Conservation (phyloP, 2,329 filamentous ascomycete genomes). For the Hypoxylon sp. region DNA sequence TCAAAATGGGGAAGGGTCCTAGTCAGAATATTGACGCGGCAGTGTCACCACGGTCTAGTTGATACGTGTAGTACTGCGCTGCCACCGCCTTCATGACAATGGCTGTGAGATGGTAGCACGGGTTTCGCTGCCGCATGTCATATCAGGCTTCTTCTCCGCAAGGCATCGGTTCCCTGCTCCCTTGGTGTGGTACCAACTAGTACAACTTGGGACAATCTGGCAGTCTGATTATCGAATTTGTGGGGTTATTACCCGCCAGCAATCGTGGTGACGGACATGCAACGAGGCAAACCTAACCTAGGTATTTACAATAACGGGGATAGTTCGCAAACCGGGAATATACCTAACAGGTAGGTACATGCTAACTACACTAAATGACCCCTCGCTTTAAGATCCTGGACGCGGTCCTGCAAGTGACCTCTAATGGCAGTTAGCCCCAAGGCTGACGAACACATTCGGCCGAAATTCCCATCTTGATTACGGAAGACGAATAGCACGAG, state of each 20-base stretch:
- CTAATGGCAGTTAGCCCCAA: slow-evolving; percentile 23
- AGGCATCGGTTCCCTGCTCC: slow-evolving; percentile 38
- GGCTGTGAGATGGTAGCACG: slow-evolving; percentile 34
- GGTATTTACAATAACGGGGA: slow-evolving; percentile 28
- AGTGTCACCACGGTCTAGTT: slow-evolving; percentile 21
- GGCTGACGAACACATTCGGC: slow-evolving; percentile 40
- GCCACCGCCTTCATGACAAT: slow-evolving; percentile 21
- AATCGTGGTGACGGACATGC: slow-evolving; percentile 33
- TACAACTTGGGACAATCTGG: slow-evolving; percentile 12
- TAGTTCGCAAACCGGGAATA: slow-evolving; percentile 28
- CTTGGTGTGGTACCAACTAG: slow-evolving; percentile 31
- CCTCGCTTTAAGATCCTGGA: slow-evolving; percentile 32
- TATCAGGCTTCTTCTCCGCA: slow-evolving; percentile 39
- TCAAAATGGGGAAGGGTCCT: slow-evolving; percentile 4
- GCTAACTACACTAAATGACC: slow-evolving; percentile 9
- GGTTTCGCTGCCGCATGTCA: slow-evolving; percentile 38
- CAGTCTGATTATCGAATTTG: slow-evolving; percentile 36
- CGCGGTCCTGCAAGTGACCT: slow-evolving; percentile 32
- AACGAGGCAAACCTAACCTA: slow-evolving; percentile 26
- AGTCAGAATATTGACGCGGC: slow-evolving; percentile 1
- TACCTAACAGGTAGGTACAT: too few relatives aligned
- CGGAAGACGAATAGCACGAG: slow-evolving; percentile 11
- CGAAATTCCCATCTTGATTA: slow-evolving; percentile 32
- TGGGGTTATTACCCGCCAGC: slow-evolving; percentile 43
- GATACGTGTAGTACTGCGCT: slow-evolving; percentile 24